Base-by-base conservation (phyloP, 1,284 basidiomycete genomes). In the Leccinum solheimii region DNA sequence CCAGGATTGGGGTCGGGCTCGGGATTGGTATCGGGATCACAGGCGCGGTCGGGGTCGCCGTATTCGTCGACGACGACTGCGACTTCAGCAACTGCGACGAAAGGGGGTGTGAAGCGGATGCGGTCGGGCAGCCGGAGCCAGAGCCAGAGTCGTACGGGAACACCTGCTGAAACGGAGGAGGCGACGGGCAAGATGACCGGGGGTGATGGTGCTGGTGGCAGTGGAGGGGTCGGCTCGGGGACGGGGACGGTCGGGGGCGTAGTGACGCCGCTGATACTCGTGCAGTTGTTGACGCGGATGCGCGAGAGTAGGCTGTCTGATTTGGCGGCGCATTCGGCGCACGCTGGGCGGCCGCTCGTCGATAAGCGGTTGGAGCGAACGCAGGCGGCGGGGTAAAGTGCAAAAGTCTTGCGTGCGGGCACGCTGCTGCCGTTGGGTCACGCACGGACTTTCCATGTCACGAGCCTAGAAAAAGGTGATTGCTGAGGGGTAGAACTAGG, bases 291-390 rank as follows among this genome's bases (percentile, higher is more conserved):
- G 64, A 68, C 82, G 58, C 78, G 77, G 66, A 93, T 94, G 90
- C 83, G 90, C 60, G 88, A 91, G 73, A 80, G 77, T 57, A 81
- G 83, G 68, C 72, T 88, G 72, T 79, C 80, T 32, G 89, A 91
- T 74, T 64, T 88, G 59, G 78, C 83, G 0, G 85, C 86, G 73
- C 21, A 26, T 50, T 80, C 83, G 3, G 68, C 79, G 8, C 79
- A 72, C 58, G 83, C 43, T 26, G 49, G 80, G 13, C 72, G 80
- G 34, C 79, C 82, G 1, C 72, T 79, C 1, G 79, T 87, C 4
- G 89, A 91, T 73, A 88, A 87, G 74, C 79, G 86, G 74, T 70
- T 91, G 67, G 88, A 90, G 72, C 80, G 87, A 70, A 79, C 86
- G 4, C 86, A 87, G 66, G 85, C 85, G 9, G 84, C 81, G 10